Evolutionary conservation across 495 filamentous ascomycete genomes (phyloP).

Genomic region (Tetracladium marchalianum): DNA sequence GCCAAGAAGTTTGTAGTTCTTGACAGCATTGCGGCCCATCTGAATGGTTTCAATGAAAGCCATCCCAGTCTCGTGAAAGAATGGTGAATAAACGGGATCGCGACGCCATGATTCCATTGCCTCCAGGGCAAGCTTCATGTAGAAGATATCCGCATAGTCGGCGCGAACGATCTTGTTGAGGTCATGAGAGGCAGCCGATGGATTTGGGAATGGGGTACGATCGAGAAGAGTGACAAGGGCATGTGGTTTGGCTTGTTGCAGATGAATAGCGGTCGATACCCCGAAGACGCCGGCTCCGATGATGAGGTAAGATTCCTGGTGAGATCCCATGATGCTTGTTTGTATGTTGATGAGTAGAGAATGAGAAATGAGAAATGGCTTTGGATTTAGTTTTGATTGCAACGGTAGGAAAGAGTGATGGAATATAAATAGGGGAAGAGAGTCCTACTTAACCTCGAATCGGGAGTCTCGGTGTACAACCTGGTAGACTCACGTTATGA

Average conservation of each 20-base stretch:
- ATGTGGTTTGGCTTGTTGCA: slow-evolving; percentile 35
- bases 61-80: slow-evolving; percentile 48
- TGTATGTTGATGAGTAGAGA: too few relatives aligned
- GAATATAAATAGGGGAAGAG: too few relatives aligned
- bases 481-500: too few relatives aligned
- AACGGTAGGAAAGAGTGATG: too few relatives aligned
- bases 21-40: slow-evolving; percentile 35
- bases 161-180: slow-evolving; percentile 60
- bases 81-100: slow-evolving; percentile 42
- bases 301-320: slow-evolving; percentile 29
- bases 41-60: slow-evolving; percentile 37
- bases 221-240: slow-evolving; percentile 47
- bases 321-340: too few relatives aligned
- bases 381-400: too few relatives aligned
- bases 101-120: slow-evolving; percentile 39
- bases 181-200: slow-evolving; percentile 50
- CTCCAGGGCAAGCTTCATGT: slow-evolving; percentile 47
- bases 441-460: too few relatives aligned
- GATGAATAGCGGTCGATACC: slow-evolving; percentile 51
- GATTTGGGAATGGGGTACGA: slow-evolving; percentile 32
- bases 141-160: slow-evolving; percentile 50
- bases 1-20: slow-evolving; percentile 39
- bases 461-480: too few relatives aligned
- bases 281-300: slow-evolving; percentile 60
- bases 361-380: too few relatives aligned